Evolutionary conservation across 2,329 filamentous ascomycete genomes (phyloP).

Genomic region (Tolypocladium ophioglossoides): DNA sequence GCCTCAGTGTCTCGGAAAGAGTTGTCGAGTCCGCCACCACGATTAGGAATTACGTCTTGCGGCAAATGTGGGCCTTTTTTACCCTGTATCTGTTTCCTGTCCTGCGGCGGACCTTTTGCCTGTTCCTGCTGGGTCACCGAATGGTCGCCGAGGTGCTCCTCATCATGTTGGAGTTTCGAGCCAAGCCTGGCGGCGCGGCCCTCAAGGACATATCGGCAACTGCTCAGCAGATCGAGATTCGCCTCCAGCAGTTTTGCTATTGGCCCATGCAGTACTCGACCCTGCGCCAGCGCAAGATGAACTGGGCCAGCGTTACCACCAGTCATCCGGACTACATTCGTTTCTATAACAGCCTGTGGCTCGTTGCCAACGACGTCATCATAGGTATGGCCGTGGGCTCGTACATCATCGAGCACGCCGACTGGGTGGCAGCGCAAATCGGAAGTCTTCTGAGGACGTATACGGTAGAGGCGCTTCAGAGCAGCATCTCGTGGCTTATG

Average conservation of each 20-base stretch:
- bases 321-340: slow-evolving; percentile 97
- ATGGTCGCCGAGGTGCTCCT: slow-evolving; percentile 71
- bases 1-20: slow-evolving; percentile 84
- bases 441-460: slow-evolving; percentile 67
- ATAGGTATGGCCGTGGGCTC: slow-evolving; percentile 94
- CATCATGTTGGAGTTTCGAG: slow-evolving; percentile 72
- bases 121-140: slow-evolving; percentile 69
- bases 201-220: slow-evolving; percentile 94
- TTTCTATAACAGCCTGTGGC: slow-evolving; percentile 98
- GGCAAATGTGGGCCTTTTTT: slow-evolving; percentile 60
- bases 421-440: slow-evolving; percentile 72
- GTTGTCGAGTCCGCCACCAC: slow-evolving; percentile 90
- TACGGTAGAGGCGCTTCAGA: slow-evolving; percentile 77
- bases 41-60: slow-evolving; percentile 63
- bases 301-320: slow-evolving; percentile 92
- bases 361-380: slow-evolving; percentile 96
- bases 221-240: slow-evolving; percentile 93
- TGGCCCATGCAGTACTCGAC: slow-evolving; percentile 97
- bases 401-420: slow-evolving; percentile 92
- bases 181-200: slow-evolving; percentile 66
- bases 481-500: slow-evolving; percentile 92
- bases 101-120: slow-evolving; percentile 61
- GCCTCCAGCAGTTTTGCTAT: slow-evolving; percentile 95
- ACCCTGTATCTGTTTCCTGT: slow-evolving; percentile 70
- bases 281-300: slow-evolving; percentile 74